Evolutionary conservation across 257 asterid genomes (phyloP).

Genomic region (Ajuga chamaepitys): DNA sequence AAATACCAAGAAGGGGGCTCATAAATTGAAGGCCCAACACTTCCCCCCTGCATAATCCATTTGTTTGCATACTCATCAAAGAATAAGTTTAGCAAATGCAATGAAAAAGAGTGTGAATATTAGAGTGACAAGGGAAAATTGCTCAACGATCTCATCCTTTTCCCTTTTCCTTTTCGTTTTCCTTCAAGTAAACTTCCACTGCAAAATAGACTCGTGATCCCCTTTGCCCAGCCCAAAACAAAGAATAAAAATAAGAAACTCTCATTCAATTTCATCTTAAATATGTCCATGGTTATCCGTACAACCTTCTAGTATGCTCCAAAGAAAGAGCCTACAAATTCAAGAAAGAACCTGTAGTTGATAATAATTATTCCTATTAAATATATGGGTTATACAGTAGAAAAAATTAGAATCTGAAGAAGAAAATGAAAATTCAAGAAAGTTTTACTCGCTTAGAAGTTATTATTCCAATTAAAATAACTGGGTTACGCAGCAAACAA

Average conservation of each 20-base stretch:
- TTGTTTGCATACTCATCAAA: background rate
- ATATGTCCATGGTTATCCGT: background rate
- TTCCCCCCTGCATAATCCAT: background rate
- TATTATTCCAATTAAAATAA: too few species aligned
- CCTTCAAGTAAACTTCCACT: background rate
- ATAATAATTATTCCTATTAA: background rate
- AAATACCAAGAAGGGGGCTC: too few species aligned
- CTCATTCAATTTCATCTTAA: background rate
- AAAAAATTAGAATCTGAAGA: too few species aligned
- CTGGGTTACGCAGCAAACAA: too few species aligned
- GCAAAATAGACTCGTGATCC: background rate
- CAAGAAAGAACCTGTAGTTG: background rate
- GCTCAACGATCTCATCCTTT: background rate
- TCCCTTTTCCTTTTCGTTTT: background rate
- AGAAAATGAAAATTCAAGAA: too few species aligned
- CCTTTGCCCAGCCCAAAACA: too few species aligned
- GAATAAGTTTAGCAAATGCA: background rate
- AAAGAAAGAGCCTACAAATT: background rate
- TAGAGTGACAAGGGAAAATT: background rate
- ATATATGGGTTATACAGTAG: background rate
- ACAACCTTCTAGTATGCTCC: background rate
- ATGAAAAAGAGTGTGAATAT: background rate
- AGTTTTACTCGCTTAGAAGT: too few species aligned
- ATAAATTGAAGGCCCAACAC: background rate
- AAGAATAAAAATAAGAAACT: too few species aligned